A percentile compares a stretch with the other conserved stretches of the same genome.
phyloP scores from a whole-genome alignment of 108 stramenopile species.

The Aurantiochytrium sp. region DNA sequence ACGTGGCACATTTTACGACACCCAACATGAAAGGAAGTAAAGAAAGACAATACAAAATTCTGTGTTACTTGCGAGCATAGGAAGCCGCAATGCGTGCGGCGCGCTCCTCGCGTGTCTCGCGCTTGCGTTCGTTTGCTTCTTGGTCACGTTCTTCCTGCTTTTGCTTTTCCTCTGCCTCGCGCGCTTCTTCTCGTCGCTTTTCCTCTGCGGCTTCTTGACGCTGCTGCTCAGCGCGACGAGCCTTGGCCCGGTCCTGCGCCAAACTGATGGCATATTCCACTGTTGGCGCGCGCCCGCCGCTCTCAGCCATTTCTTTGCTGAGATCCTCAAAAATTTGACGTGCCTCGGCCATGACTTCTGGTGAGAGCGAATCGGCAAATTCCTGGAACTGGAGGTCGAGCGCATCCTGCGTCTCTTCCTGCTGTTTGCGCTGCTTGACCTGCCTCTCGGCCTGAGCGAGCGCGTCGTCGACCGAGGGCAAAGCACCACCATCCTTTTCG shows the following conservation, averaged over 20 bases:
- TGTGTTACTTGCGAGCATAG: background rate
- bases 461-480: background rate
- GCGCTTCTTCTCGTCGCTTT: background rate
- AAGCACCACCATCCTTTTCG: background rate
- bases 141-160: background rate
- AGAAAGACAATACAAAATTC: background rate
- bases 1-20: no score
- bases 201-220: background rate
- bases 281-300: background rate
- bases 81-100: background rate
- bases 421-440: background rate
- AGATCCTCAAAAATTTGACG: background rate
- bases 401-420: background rate
- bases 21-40: no score
- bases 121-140: background rate
- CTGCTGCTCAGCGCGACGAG: background rate
- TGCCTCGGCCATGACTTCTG: background rate
- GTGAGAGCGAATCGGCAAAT: background rate
- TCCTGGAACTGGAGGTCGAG: background rate
- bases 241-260: background rate
- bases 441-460: background rate
- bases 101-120: background rate
- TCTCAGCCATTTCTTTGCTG: background rate
- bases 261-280: background rate
- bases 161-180: background rate